Conservation (phyloP, 1,284 basidiomycete species). For the Stereum hirsutum region DNA sequence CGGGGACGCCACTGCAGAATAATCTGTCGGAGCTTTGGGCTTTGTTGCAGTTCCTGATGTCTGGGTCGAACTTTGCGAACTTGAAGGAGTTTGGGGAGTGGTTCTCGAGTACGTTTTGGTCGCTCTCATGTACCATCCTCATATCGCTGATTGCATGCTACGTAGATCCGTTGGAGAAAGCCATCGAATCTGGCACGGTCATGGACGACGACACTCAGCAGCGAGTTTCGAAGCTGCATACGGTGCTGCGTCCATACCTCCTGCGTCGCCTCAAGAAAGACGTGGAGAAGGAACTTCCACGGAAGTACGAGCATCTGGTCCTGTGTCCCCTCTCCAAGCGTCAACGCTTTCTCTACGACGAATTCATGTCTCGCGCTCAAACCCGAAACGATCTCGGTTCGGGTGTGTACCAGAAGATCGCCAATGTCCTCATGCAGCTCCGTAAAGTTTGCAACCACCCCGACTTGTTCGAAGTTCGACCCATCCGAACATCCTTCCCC, state of each 20-base stretch:
- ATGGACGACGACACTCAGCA: constrained; percentile 82
- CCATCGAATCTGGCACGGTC: constrained; percentile 79
- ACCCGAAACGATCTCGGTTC: constrained; percentile 83
- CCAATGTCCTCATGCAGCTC: constrained; percentile 96
- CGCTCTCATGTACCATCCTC: constrained; percentile 1
- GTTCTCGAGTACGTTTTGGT: constrained; percentile 76
- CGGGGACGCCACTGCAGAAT: constrained; percentile 93
- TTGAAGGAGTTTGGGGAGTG: constrained; percentile 93
- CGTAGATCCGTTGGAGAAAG: constrained; percentile 86
- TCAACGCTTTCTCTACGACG: constrained; percentile 95
- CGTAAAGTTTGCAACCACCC: constrained; percentile 96
- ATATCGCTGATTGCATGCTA: constrained; percentile 1
- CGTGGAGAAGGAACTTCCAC: constrained; percentile 93
- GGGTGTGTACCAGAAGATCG: constrained; percentile 85
- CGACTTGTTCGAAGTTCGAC: constrained; percentile 91
- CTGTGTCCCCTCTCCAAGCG: constrained; percentile 90
- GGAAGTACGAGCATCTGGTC: constrained; percentile 92
- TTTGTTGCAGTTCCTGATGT: constrained; percentile 93
- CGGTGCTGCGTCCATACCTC: constrained; percentile 88
- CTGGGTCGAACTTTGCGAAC: constrained; percentile 86
- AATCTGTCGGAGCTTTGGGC: constrained; percentile 96
- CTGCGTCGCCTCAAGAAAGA: constrained; percentile 92
- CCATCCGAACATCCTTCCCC: constrained; percentile 88
- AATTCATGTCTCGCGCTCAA: constrained; percentile 92
- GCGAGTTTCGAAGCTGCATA: constrained; percentile 87